Percentiles rank a stretch among this genome's conserved stretches.
Conservation (phyloP, 306 rosid species). For the Crataegus laevigata region DNA sequence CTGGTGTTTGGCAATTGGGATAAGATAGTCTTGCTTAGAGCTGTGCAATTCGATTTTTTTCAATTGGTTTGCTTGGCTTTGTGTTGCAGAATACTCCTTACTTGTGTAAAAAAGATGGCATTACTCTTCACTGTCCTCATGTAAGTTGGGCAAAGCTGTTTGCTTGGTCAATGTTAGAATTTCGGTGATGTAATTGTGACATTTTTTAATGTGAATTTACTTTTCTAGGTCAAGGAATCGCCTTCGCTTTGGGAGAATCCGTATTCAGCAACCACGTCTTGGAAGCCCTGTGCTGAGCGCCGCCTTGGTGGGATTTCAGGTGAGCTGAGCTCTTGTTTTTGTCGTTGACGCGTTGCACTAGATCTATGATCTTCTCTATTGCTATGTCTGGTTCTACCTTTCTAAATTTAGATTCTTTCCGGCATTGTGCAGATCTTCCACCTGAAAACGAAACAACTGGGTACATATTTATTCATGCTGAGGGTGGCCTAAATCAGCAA, state of each 20-base stretch:
- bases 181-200: background rate
- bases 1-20: background rate
- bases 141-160: slow-evolving; percentile 42
- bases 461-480: slow-evolving; percentile 91
- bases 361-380: background rate
- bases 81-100: slow-evolving; percentile 66
- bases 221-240: slow-evolving; percentile 72
- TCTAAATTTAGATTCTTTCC: slow-evolving; percentile 9
- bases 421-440: slow-evolving; percentile 63
- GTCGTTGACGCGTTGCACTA: background rate
- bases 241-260: slow-evolving; percentile 99
- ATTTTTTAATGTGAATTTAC: background rate
- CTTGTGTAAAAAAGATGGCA: slow-evolving; percentile 85
- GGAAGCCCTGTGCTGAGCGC: slow-evolving; percentile 99
- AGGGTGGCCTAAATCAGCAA: slow-evolving; percentile 96
- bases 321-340: slow-evolving; percentile 13
- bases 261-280: slow-evolving; percentile 79
- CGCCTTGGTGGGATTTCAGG: slow-evolving; percentile 76
- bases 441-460: slow-evolving; percentile 82
- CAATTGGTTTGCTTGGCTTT: background rate
- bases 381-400: background rate
- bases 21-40: background rate
- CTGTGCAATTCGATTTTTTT: background rate
- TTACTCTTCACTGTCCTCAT: slow-evolving; percentile 86
- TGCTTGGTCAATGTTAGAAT: slow-evolving; percentile 6